Conservation (phyloP, 768 basidiomycete genomes). For the Mycena floridula region DNA sequence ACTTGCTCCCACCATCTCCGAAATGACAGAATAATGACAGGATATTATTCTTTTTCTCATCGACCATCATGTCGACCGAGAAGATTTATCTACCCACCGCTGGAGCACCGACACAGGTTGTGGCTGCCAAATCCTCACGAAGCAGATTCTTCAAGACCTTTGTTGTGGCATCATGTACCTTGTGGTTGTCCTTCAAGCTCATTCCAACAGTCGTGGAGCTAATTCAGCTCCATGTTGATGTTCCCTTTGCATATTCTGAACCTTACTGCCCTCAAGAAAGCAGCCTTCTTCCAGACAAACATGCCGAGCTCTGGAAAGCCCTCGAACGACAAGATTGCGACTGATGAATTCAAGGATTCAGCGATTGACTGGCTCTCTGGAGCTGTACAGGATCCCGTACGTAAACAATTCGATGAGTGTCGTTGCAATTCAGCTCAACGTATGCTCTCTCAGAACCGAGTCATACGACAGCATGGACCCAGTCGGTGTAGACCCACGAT, state of each 20-base stretch:
- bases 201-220: no score
- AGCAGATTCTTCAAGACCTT: no score
- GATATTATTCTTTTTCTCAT: no score
- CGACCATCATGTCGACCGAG: no score
- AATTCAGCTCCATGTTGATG: no score
- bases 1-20: no score
- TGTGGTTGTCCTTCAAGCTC: no score
- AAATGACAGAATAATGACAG: no score
- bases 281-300: constrained; percentile 25
- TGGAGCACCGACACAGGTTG: no score
- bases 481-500: constrained; percentile 42
- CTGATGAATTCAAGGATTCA: constrained; percentile 26
- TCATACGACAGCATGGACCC: constrained; percentile 43
- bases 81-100: no score
- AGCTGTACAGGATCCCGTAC: constrained; percentile 33
- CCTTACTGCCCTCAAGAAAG: constrained; percentile 27
- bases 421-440: not conserved
- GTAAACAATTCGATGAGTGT: constrained; percentile 7
- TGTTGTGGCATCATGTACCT: no score
- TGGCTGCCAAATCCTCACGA: no score
- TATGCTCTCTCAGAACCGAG: constrained; percentile 38
- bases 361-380: constrained; percentile 31
- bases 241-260: not conserved
- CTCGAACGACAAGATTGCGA: constrained; percentile 24
- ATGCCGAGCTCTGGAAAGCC: constrained; percentile 24